These are phyloP conservation scores for Zelopaecilomyces penicillatus DNA, from an alignment of 2,329 filamentous ascomycete species.

Conservation along the genomic window DNA sequence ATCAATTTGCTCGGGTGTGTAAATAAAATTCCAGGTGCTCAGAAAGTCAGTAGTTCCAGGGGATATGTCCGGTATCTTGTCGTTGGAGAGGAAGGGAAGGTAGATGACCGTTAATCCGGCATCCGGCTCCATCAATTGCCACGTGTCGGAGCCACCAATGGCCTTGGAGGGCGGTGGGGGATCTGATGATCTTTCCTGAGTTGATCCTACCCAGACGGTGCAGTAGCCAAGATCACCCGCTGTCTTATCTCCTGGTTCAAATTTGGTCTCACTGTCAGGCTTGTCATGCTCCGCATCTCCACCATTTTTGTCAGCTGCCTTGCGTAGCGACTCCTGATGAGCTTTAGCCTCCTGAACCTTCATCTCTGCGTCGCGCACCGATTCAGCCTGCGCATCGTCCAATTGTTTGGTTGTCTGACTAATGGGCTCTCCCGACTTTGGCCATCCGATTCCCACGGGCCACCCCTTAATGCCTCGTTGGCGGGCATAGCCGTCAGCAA, in stretches of 20 bases:
- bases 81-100: constrained; percentile 80
- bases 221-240: constrained; percentile 73
- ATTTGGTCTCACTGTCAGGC: constrained; percentile 25
- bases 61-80: constrained; percentile 71
- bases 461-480: constrained; percentile 89
- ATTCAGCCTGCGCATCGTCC: constrained; percentile 53
- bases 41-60: constrained; percentile 78
- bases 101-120: constrained; percentile 88
- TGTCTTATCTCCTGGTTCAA: constrained; percentile 34
- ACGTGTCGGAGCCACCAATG: constrained; percentile 55
- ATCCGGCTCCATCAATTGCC: constrained; percentile 59
- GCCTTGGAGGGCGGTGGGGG: constrained; percentile 44
- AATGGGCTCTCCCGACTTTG: constrained; percentile 50
- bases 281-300: constrained; percentile 15
- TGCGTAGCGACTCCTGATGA: constrained; percentile 29
- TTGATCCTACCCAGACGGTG: constrained; percentile 90
- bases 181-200: constrained; percentile 56
- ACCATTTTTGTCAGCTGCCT: constrained; percentile 16
- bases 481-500: constrained; percentile 84
- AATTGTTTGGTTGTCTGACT: constrained; percentile 57
- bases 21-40: constrained; percentile 97
- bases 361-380: constrained; percentile 49
- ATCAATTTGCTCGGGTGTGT: constrained; percentile 84
- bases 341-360: constrained; percentile 55
- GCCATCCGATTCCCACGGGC: constrained; percentile 94